phyloP scores from a whole-genome alignment of 192 early-diverging fungal species.

The Linderina pennispora region DNA sequence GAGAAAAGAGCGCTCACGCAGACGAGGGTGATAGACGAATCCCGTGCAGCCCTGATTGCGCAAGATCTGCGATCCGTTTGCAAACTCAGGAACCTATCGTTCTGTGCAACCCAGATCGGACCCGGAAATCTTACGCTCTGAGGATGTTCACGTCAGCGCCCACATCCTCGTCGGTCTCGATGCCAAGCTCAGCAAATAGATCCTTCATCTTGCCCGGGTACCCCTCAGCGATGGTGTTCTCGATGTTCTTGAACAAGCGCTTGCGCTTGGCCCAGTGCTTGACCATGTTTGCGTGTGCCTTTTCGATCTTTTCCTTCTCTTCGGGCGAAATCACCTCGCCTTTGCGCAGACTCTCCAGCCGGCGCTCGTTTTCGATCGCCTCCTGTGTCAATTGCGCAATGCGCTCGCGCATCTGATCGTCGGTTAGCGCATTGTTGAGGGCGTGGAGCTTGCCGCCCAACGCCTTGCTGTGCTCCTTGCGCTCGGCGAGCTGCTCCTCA shows the following conservation, averaged over 20 bases:
- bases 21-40: too few species aligned
- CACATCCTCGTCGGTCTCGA: constrained; percentile 54
- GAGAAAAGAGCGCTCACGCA: too few species aligned
- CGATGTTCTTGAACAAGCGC: constrained; percentile 52
- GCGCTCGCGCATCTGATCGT: constrained; percentile 40
- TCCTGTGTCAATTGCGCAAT: constrained; percentile 21
- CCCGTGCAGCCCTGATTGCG: too few species aligned
- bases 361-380: constrained; percentile 21
- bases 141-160: too few species aligned
- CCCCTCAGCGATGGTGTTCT: constrained; percentile 47
- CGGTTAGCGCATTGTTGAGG: constrained; percentile 26
- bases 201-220: constrained; percentile 48
- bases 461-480: constrained; percentile 25
- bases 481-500: constrained; percentile 12
- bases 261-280: constrained; percentile 53
- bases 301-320: constrained; percentile 26
- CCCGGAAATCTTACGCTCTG: too few species aligned
- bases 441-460: constrained; percentile 12
- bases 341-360: constrained; percentile 26
- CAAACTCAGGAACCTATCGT: too few species aligned
- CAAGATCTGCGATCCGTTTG: too few species aligned
- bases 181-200: constrained; percentile 49
- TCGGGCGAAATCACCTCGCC: constrained; percentile 41
- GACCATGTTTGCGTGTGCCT: constrained; percentile 29
- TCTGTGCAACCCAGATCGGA: too few species aligned